phyloP scores from a whole-genome alignment of 2,329 filamentous ascomycete species.

The Sporothrix variecibatus region DNA sequence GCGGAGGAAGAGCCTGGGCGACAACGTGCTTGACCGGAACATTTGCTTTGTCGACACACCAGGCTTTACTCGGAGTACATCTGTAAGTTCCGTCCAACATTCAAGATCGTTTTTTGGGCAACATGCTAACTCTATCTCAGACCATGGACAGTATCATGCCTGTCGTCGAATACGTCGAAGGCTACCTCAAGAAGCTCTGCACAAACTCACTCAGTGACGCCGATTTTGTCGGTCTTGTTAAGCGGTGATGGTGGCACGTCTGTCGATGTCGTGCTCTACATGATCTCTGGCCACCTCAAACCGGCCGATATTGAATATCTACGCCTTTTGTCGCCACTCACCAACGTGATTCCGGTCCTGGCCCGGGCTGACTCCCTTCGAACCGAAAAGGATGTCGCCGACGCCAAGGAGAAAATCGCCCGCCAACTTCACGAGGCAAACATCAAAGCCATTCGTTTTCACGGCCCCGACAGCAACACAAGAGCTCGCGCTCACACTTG shows the following conservation, averaged over 20 bases:
- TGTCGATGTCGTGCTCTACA: constrained; percentile 82
- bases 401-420: constrained; percentile 61
- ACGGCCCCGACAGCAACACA: constrained; percentile 41
- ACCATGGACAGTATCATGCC: constrained; percentile 59
- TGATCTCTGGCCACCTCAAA: constrained; percentile 67
- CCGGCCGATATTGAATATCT: constrained; percentile 71
- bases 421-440: constrained; percentile 57
- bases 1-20: constrained; percentile 70
- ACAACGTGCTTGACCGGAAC: constrained; percentile 83
- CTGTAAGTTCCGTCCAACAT: constrained; percentile 44
- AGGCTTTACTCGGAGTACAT: constrained; percentile 57
- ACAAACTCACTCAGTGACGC: constrained; percentile 66
- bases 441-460: constrained; percentile 69
- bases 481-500: constrained; percentile 22
- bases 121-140: constrained; percentile 36
- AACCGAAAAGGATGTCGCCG: constrained; percentile 55
- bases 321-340: constrained; percentile 67
- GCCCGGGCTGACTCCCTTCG: constrained; percentile 70
- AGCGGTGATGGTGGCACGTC: constrained; percentile 80
- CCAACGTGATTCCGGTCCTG: constrained; percentile 83
- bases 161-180: constrained; percentile 72
- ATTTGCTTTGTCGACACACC: constrained; percentile 90
- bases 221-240: constrained; percentile 75
- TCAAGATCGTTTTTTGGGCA: constrained; percentile 26
- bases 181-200: constrained; percentile 64